Evolutionary conservation across 1,284 basidiomycete genomes (phyloP).

Genomic region (Tetrapyrgos nigripes): DNA sequence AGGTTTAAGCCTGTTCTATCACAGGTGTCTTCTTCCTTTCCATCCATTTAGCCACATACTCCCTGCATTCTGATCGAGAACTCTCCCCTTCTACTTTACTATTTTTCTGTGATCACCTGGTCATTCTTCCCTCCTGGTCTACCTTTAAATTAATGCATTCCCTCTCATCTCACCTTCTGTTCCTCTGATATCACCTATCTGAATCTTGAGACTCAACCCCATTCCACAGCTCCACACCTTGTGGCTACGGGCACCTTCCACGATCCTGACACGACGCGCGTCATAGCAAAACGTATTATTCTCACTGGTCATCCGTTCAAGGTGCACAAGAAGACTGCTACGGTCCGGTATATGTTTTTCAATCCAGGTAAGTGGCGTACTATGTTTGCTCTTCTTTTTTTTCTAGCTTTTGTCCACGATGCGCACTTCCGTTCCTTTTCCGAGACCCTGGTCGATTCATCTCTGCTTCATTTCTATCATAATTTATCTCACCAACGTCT

Average conservation of each 20-base stretch:
- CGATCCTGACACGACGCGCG: conserved; percentile 89
- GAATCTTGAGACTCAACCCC: too few species aligned
- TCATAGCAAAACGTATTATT: conserved; percentile 92
- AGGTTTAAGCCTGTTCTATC: too few species aligned
- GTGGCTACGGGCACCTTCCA: conserved; percentile 92
- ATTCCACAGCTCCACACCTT: conserved; percentile 83
- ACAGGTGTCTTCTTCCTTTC: not conserved
- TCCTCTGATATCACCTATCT: too few species aligned
- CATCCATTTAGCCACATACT: not conserved
- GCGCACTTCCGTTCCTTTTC: not conserved
- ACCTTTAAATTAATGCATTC: not conserved
- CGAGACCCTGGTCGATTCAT: not conserved
- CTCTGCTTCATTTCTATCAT: not conserved
- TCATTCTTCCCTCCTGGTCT: not conserved
- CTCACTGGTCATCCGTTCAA: conserved; percentile 97
- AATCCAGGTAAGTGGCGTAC: conserved; percentile 63
- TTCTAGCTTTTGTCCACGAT: not conserved
- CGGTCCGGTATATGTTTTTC: conserved; percentile 99
- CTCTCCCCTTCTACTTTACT: not conserved
- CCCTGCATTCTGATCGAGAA: not conserved
- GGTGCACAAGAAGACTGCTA: conserved; percentile 97
- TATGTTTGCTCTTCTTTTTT: too few species aligned
- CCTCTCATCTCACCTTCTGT: not conserved
- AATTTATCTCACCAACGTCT: too few species aligned
- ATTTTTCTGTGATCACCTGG: not conserved